These are phyloP conservation scores for Noccaea bulbosa DNA, from an alignment of 345 rosid genomes.

Conservation along the genomic window DNA sequence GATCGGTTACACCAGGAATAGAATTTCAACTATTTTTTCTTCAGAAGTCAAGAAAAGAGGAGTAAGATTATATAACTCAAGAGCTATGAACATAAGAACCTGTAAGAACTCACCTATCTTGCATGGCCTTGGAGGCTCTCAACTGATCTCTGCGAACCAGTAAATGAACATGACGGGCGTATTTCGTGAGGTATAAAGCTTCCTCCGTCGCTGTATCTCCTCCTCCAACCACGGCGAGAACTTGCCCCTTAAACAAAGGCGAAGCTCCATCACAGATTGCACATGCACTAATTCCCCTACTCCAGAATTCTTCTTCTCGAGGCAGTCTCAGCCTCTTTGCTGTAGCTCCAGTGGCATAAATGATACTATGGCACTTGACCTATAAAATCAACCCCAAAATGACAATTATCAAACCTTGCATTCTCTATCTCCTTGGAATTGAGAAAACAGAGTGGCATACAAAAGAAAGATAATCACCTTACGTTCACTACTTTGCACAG, in stretches of 20 bases:
- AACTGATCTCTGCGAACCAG: constrained; percentile 86
- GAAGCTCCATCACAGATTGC: constrained; percentile 99
- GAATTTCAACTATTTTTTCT: neutral
- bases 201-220: constrained; percentile 99
- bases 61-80: neutral
- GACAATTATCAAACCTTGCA: constrained; percentile 17
- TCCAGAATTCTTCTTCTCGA: constrained; percentile 97
- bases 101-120: constrained; percentile 76
- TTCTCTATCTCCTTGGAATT: constrained; percentile 1
- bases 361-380: constrained; percentile 85
- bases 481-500: constrained; percentile 78
- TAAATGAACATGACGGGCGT: constrained; percentile 96
- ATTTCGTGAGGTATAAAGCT: constrained; percentile 91
- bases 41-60: constrained; percentile 28
- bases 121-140: constrained; percentile 98
- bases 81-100: constrained; percentile 3
- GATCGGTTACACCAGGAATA: neutral
- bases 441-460: neutral
- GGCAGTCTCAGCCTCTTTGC: constrained; percentile 81
- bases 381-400: constrained; percentile 39
- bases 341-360: constrained; percentile 95
- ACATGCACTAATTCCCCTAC: constrained; percentile 99
- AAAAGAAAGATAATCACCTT: constrained; percentile 63
- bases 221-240: constrained; percentile 96
- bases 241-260: constrained; percentile 91